Percentiles rank a stretch among this genome's conserved stretches.
Conservation (phyloP, 208 protist genomes). For the Acanthamoeba royreba region DNA sequence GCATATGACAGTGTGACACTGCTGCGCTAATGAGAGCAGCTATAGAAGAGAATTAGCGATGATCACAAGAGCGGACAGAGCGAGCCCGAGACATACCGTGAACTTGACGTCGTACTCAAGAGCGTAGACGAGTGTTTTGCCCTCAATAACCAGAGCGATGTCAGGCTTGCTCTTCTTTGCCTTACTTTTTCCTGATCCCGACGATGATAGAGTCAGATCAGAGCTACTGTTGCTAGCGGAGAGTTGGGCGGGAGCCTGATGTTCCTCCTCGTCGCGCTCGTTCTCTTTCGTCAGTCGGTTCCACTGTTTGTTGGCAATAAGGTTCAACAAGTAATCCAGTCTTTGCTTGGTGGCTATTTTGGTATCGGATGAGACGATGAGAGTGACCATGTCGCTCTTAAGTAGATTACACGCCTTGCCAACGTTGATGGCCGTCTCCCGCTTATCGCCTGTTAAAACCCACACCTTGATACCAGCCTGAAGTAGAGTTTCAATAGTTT, state of each 20-base stretch:
- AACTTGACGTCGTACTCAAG: constrained; percentile 47
- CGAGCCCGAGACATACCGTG: neutral
- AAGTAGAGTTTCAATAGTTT: constrained; percentile 85
- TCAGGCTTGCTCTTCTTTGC: neutral
- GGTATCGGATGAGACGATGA: neutral
- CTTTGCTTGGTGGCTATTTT: neutral
- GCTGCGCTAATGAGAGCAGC: neutral
- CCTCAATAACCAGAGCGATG: constrained; percentile 60
- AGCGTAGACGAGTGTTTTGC: constrained; percentile 46
- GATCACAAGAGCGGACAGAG: neutral
- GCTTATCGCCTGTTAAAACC: constrained; percentile 98
- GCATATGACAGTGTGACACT: constrained; percentile 71
- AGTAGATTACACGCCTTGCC: constrained; percentile 77
- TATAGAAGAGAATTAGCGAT: neutral
- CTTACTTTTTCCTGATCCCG: neutral
- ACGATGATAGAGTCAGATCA: neutral
- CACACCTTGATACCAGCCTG: constrained; percentile 79
- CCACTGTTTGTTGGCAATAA: neutral
- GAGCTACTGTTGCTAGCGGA: no score
- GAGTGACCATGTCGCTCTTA: neutral
- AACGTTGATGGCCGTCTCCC: constrained; percentile 97
- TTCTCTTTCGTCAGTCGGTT: neutral
- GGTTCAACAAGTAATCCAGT: neutral
- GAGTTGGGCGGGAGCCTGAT: neutral
- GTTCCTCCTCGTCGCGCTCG: neutral